These are phyloP conservation scores for Ascochyta koolunga DNA, from an alignment of 2,329 filamentous ascomycete genomes.

Conservation along the genomic window DNA sequence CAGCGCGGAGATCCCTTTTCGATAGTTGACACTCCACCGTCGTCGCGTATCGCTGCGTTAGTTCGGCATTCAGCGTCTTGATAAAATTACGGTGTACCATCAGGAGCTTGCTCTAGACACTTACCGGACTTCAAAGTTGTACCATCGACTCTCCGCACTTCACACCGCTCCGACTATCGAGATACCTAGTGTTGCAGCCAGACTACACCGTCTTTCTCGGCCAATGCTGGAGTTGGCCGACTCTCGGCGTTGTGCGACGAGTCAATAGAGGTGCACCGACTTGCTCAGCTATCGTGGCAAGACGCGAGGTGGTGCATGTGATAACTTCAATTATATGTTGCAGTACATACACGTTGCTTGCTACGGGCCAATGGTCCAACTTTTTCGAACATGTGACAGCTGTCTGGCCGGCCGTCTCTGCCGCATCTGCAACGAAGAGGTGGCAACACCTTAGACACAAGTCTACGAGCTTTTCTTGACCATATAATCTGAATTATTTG, in stretches of 20 bases:
- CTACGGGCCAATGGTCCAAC: background rate
- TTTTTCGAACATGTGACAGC: background rate
- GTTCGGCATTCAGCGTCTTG: background rate
- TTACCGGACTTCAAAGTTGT: background rate
- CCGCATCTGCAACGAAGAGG: too few relatives aligned
- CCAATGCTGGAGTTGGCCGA: conserved; percentile 1
- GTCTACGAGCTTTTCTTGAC: too few relatives aligned
- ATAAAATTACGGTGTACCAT: background rate
- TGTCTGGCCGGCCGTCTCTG: background rate
- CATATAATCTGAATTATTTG: too few relatives aligned
- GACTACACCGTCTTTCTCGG: conserved; percentile 2
- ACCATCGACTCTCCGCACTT: background rate
- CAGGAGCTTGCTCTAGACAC: background rate
- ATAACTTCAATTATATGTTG: background rate
- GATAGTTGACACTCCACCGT: background rate
- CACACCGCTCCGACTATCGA: background rate
- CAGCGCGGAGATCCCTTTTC: background rate
- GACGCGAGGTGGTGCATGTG: background rate
- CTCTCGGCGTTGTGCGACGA: conserved; percentile 15
- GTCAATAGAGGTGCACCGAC: conserved; percentile 23
- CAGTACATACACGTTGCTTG: background rate
- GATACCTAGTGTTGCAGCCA: background rate
- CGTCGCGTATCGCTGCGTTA: background rate
- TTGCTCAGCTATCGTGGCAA: background rate
- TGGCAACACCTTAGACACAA: background rate